Conservation (phyloP, 345 rosid genomes). For the Pugionium dolabratum region DNA sequence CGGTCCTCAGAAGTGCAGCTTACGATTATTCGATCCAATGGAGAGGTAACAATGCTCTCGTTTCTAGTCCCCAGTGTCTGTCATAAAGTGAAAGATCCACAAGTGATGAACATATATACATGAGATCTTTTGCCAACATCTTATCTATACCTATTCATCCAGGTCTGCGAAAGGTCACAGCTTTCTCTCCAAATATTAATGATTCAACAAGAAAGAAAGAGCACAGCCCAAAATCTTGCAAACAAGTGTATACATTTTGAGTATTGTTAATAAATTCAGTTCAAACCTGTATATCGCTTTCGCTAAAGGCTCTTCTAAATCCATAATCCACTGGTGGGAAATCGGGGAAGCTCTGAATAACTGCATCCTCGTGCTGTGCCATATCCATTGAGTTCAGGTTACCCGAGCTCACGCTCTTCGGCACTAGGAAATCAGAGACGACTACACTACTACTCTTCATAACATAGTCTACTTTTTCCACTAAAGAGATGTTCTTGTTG, state of each 20-base stretch:
- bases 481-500: slow-evolving; percentile 50
- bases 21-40: slow-evolving; percentile 46
- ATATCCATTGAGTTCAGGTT: slow-evolving; percentile 66
- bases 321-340: slow-evolving; percentile 65
- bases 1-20: slow-evolving; percentile 70
- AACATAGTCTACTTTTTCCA: slow-evolving; percentile 32
- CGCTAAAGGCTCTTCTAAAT: slow-evolving; percentile 92
- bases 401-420: slow-evolving; percentile 72
- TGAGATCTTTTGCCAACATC: neutral
- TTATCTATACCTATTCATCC: neutral
- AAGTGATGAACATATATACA: slow-evolving; percentile 18
- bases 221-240: neutral
- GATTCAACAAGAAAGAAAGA: neutral
- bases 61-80: slow-evolving; percentile 66
- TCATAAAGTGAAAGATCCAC: slow-evolving; percentile 55
- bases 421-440: slow-evolving; percentile 43
- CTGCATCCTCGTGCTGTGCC: slow-evolving; percentile 37
- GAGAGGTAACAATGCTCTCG: slow-evolving; percentile 47
- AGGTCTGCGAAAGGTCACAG: slow-evolving; percentile 4
- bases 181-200: neutral
- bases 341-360: slow-evolving; percentile 59
- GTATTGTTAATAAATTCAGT: neutral
- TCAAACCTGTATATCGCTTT: slow-evolving; percentile 85
- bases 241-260: neutral
- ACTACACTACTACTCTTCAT: slow-evolving; percentile 35